These are phyloP conservation scores for Epichloe sp. DNA, from an alignment of 2,329 filamentous ascomycete species.

Conservation along the genomic window DNA sequence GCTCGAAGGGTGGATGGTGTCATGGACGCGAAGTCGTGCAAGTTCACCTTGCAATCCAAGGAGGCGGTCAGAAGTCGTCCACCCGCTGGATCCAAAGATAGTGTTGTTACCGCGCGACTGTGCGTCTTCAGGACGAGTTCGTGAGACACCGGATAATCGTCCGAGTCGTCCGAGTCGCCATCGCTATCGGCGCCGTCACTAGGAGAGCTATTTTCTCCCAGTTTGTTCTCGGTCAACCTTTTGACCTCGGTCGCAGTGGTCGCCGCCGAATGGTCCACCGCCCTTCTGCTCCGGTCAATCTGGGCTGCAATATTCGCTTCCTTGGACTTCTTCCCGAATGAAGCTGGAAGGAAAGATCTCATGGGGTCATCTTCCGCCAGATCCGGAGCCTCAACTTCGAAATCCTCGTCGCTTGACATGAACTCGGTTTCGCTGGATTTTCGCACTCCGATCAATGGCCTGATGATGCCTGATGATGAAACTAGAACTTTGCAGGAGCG, in stretches of 20 bases:
- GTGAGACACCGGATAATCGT: conserved; percentile 84
- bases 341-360: conserved; percentile 63
- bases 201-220: conserved; percentile 4
- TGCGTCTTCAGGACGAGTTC: conserved; percentile 90
- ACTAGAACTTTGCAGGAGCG: no score
- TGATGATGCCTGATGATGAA: neutral
- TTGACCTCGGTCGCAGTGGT: conserved; percentile 2
- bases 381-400: conserved; percentile 39
- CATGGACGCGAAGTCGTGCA: conserved; percentile 93
- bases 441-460: neutral
- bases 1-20: conserved; percentile 87
- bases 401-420: conserved; percentile 50
- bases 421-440: neutral
- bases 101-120: conserved; percentile 70
- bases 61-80: conserved; percentile 81
- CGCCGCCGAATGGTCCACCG: conserved; percentile 13
- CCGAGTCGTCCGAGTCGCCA: conserved; percentile 27
- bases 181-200: conserved; percentile 14
- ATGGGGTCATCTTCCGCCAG: conserved; percentile 54
- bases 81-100: conserved; percentile 75
- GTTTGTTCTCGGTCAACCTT: conserved; percentile 7
- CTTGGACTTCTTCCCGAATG: conserved; percentile 73
- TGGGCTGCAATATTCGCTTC: conserved; percentile 65
- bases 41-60: conserved; percentile 77
- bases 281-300: conserved; percentile 64